Conservation (phyloP, 192 early-diverging fungal species). For the Thamnidium elegans region DNA sequence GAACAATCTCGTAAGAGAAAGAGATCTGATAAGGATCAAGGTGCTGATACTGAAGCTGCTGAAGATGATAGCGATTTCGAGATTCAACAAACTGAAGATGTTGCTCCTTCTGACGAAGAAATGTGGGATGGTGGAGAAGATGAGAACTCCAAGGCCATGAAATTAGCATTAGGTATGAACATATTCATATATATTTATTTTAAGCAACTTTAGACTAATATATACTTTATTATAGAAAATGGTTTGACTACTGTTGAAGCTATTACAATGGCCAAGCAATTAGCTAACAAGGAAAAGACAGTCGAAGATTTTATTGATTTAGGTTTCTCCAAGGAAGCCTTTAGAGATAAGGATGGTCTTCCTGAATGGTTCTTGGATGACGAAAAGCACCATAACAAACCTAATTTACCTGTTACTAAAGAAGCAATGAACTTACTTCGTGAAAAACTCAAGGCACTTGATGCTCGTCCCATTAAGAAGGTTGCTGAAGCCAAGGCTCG, state of each 20-base stretch:
- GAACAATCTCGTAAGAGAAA: constrained; percentile 40
- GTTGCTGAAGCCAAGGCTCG: constrained; percentile 97
- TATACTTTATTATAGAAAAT: constrained; percentile 28
- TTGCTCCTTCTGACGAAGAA: constrained; percentile 39
- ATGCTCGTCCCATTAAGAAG: constrained; percentile 99
- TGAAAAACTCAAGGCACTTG: constrained; percentile 81
- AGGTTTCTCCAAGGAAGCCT: constrained; percentile 87
- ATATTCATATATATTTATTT: background rate
- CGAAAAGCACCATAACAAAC: constrained; percentile 86
- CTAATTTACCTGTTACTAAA: constrained; percentile 90
- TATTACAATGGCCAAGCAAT: constrained; percentile 83
- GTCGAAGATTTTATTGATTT: constrained; percentile 87
- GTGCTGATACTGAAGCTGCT: constrained; percentile 21
- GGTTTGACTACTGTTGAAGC: constrained; percentile 88
- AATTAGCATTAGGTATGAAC: constrained; percentile 41
- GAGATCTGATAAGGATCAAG: constrained; percentile 46
- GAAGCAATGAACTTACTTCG: constrained; percentile 87
- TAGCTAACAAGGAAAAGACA: constrained; percentile 73
- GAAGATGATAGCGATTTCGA: constrained; percentile 61
- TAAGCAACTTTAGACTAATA: background rate
- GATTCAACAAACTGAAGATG: constrained; percentile 42
- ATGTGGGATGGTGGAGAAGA: constrained; percentile 64
- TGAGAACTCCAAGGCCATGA: constrained; percentile 50
- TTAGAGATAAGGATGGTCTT: constrained; percentile 80
- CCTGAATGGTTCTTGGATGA: constrained; percentile 95